A percentile compares a stretch with the other conserved stretches of the same genome.
phyloP scores from a whole-genome alignment of 2,329 filamentous ascomycete species.

The Ophiostoma quercus region DNA sequence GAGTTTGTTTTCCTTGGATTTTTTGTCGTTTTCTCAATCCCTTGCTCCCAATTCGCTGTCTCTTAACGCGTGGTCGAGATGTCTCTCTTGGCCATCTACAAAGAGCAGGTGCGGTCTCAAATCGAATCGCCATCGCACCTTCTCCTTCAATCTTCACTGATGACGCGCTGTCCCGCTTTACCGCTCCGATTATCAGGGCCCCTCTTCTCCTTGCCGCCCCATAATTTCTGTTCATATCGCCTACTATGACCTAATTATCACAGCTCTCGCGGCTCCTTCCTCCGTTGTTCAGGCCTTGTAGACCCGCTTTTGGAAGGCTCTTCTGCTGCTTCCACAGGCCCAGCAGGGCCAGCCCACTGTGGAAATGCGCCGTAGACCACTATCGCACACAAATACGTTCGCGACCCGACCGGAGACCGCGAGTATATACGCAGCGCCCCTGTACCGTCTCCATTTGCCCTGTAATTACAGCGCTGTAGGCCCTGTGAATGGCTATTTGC shows the following conservation, averaged over 20 bases:
- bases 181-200: conserved; percentile 1
- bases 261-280: conserved; percentile 1
- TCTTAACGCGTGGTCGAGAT: not conserved
- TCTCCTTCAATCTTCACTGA: not conserved
- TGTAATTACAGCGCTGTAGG: not conserved
- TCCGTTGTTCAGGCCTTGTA: not conserved
- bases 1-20: not conserved
- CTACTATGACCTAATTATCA: conserved; percentile 2
- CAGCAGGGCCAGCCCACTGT: conserved; percentile 5
- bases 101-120: not conserved
- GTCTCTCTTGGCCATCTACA: not conserved
- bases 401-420: conserved; percentile 4
- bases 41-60: not conserved
- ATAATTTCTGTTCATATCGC: not conserved
- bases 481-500: not conserved
- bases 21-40: not conserved
- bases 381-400: not conserved
- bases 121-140: conserved; percentile 9
- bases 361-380: not conserved
- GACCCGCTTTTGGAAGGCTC: conserved; percentile 4
- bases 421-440: not conserved
- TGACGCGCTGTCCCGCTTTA: conserved; percentile 14
- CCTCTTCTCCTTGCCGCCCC: not conserved
- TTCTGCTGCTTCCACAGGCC: conserved; percentile 1
- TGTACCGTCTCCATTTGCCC: not conserved